Percentiles rank a stretch among this genome's conserved stretches.
phyloP scores from a whole-genome alignment of 768 basidiomycete species.

The Candolleomyces eurysporus region DNA sequence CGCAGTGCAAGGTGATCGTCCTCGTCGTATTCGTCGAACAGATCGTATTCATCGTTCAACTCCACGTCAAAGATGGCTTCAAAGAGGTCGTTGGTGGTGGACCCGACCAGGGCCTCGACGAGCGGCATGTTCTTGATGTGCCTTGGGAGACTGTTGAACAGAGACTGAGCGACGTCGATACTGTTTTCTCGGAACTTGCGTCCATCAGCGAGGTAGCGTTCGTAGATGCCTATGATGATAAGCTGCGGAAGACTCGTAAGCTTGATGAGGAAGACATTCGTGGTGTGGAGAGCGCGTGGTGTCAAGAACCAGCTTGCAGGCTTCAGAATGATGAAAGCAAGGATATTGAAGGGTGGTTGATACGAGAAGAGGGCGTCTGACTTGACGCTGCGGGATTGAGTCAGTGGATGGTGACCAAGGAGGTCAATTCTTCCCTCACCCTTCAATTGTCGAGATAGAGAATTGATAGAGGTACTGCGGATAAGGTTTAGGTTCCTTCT shows the following conservation, averaged over 20 bases:
- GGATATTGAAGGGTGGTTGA: constrained; percentile 84
- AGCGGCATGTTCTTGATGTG: constrained; percentile 73
- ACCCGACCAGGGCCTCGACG: constrained; percentile 74
- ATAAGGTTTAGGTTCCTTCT: constrained; percentile 18
- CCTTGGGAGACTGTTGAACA: constrained; percentile 67
- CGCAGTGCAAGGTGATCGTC: constrained; percentile 39
- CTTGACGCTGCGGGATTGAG: constrained; percentile 59
- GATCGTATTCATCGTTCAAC: constrained; percentile 39
- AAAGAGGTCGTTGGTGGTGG: constrained; percentile 62
- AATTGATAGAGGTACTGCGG: constrained; percentile 82
- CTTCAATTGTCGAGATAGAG: constrained; percentile 84
- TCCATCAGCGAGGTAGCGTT: constrained; percentile 62
- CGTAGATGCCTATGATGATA: constrained; percentile 73
- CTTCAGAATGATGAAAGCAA: constrained; percentile 78
- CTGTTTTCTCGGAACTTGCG: constrained; percentile 50
- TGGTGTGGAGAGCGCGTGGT: constrained; percentile 75
- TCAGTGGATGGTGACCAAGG: neutral
- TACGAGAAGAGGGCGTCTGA: constrained; percentile 90
- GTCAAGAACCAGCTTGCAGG: constrained; percentile 74
- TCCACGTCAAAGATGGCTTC: constrained; percentile 82
- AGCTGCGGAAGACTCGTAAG: constrained; percentile 82
- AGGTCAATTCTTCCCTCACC: constrained; percentile 38
- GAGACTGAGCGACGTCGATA: constrained; percentile 47
- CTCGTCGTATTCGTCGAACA: constrained; percentile 38
- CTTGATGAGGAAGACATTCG: constrained; percentile 85